Conservation (phyloP, 768 basidiomycete species). For the Suillus plorans region DNA sequence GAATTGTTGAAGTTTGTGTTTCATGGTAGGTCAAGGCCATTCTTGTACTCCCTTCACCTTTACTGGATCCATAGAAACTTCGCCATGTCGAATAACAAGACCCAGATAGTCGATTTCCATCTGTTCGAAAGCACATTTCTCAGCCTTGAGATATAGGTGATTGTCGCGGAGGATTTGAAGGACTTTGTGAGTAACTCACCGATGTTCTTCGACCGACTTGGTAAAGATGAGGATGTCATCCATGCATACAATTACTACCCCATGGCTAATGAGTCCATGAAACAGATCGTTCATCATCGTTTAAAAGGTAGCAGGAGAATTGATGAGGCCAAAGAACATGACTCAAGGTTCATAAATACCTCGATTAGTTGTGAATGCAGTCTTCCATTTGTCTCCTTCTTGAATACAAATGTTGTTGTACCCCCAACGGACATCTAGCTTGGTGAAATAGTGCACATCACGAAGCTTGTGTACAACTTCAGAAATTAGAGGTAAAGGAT, state of each 20-base stretch:
- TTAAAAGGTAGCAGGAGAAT: slow-evolving; percentile 39
- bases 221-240: slow-evolving; percentile 44
- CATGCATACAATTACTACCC: slow-evolving; percentile 38
- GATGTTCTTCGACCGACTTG: slow-evolving; percentile 21
- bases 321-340: slow-evolving; percentile 28
- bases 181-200: slow-evolving; percentile 14
- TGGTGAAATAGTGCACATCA: slow-evolving; percentile 22
- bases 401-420: slow-evolving; percentile 33
- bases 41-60: slow-evolving; percentile 7
- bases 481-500: slow-evolving; percentile 22
- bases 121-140: slow-evolving; percentile 36
- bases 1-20: slow-evolving; percentile 40
- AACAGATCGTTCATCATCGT: slow-evolving; percentile 33
- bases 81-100: slow-evolving; percentile 25
- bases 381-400: slow-evolving; percentile 32
- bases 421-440: slow-evolving; percentile 29
- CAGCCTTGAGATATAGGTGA: slow-evolving; percentile 32
- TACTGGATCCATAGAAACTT: slow-evolving; percentile 7
- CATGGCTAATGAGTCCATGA: slow-evolving; percentile 16
- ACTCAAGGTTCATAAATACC: slow-evolving; percentile 26
- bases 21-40: slow-evolving; percentile 12
- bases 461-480: slow-evolving; percentile 24
- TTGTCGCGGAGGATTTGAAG: slow-evolving; percentile 23
- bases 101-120: slow-evolving; percentile 31
- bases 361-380: slow-evolving; percentile 27